These are phyloP conservation scores for Alternaria arbusti DNA, from an alignment of 2,329 filamentous ascomycete genomes.

Conservation along the genomic window DNA sequence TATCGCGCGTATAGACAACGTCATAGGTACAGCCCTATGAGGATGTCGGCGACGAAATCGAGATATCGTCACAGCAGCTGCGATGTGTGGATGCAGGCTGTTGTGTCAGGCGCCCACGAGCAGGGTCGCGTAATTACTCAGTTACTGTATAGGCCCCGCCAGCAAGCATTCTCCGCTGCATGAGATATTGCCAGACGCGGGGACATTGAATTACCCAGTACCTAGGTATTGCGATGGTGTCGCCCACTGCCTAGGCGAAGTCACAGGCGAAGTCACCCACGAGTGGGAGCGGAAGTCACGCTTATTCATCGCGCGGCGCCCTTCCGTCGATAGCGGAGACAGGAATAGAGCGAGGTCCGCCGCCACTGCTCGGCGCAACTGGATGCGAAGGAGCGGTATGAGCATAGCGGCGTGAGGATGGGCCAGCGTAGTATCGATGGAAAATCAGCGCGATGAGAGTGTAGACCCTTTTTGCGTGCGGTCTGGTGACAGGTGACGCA, in stretches of 20 bases:
- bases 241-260: no score
- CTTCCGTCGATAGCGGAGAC: not conserved
- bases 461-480: constrained; percentile 8
- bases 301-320: not conserved
- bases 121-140: constrained; percentile 19
- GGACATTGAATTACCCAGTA: no score
- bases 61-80: not conserved
- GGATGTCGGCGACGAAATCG: constrained; percentile 8
- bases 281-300: not conserved
- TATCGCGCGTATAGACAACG: constrained; percentile 1
- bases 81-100: not conserved
- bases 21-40: constrained; percentile 26
- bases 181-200: constrained; percentile 16
- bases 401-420: not conserved
- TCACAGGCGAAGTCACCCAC: not conserved
- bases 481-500: constrained; percentile 29
- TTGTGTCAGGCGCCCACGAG: not conserved
- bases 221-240: no score
- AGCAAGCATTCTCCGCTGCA: constrained; percentile 24
- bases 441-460: constrained; percentile 8
- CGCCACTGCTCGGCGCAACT: constrained; percentile 2
- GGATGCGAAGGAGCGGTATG: constrained; percentile 9
- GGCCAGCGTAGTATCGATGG: constrained; percentile 16
- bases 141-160: constrained; percentile 4
- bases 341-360: constrained; percentile 9